Base-by-base conservation (phyloP, 1,139 yeast species). In the Yamadazyma taylorii region DNA sequence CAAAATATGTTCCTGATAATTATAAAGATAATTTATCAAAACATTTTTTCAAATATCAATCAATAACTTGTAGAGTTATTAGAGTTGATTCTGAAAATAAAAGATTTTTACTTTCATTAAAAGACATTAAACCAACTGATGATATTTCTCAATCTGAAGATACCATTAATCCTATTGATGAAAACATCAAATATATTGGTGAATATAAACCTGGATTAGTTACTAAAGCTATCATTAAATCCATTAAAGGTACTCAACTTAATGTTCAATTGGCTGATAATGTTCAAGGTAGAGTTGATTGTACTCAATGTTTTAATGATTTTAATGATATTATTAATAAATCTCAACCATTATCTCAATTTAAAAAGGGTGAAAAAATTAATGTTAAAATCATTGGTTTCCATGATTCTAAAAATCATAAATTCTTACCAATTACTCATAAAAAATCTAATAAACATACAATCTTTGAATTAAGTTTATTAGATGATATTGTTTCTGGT, bases 241-340 rank as follows among this genome's bases (percentile, higher is more conserved):
- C 83, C 2, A 74, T 86, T 33, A 85, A 85, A 53, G 80, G 78
- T 35, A 81, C 89, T 9, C 94, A 87, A 61, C 67, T 90, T 50
- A 81, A 83, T 52, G 83, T 90, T 29, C 77, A 75, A 41, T 66
- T 89, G 38, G 90, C 94, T 34, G 95, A 85, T 42, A 83, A 85
- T 53, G 69, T 82, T 45, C 85, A 79, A 52, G 97, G 96, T 30
- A 77, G 95, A 56, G 66, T 90, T 39, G 96, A 87, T 53, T 72
- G 83, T 15, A 77, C 92, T 8, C 85, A 86, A 58, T 69, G 85
- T 37, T 85, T 78, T 61, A 81, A 79, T 35, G 49, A 58, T 0
- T 62, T 67, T 46, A 61, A 68, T 2, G 84, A 80, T 26, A 84
- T 88, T 36, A 63, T 69, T 39, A 80, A 87, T 54, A 59, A 59